Percentiles rank a stretch among this genome's conserved stretches.
Conservation (phyloP, 768 basidiomycete species). For the Boletus sp. region DNA sequence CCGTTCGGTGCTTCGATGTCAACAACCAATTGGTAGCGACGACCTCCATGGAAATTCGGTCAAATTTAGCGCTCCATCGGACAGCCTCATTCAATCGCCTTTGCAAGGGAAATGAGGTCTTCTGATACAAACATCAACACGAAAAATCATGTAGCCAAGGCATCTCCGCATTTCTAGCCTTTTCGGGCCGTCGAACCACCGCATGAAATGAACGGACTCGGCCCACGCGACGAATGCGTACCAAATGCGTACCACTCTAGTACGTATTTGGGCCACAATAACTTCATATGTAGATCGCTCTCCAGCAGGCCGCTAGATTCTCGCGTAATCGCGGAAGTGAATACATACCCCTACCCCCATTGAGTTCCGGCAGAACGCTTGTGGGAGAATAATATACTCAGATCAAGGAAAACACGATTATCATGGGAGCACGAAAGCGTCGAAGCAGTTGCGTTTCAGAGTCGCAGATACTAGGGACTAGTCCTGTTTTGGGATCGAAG, state of each 20-base stretch:
- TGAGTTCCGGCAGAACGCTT: background rate
- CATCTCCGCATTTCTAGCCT: slow-evolving; percentile 30
- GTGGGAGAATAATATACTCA: slow-evolving; percentile 2
- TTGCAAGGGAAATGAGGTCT: slow-evolving; percentile 20
- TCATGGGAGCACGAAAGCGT: background rate
- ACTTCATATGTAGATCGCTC: slow-evolving; percentile 25
- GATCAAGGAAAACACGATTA: slow-evolving; percentile 2
- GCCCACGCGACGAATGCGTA: slow-evolving; percentile 18
- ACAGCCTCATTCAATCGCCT: slow-evolving; percentile 4
- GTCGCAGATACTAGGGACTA: background rate
- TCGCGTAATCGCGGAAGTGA: slow-evolving; percentile 33
- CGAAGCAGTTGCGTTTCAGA: background rate
- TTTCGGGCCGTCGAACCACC: slow-evolving; percentile 32
- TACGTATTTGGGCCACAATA: slow-evolving; percentile 20
- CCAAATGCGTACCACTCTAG: slow-evolving; percentile 8
- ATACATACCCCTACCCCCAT: slow-evolving; percentile 6
- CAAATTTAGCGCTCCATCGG: slow-evolving; percentile 11
- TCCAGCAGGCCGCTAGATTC: slow-evolving; percentile 9
- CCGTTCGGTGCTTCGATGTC: slow-evolving; percentile 17
- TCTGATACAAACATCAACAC: slow-evolving; percentile 6
- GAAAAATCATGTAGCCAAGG: slow-evolving; percentile 15
- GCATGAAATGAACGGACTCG: slow-evolving; percentile 30
- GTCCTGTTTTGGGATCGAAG: slow-evolving; percentile 4
- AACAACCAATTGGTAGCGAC: slow-evolving; percentile 7
- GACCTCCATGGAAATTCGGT: slow-evolving; percentile 11